These are phyloP conservation scores for Cavenderia fasciculata DNA, from an alignment of 78 protist species.

Conservation along the genomic window DNA sequence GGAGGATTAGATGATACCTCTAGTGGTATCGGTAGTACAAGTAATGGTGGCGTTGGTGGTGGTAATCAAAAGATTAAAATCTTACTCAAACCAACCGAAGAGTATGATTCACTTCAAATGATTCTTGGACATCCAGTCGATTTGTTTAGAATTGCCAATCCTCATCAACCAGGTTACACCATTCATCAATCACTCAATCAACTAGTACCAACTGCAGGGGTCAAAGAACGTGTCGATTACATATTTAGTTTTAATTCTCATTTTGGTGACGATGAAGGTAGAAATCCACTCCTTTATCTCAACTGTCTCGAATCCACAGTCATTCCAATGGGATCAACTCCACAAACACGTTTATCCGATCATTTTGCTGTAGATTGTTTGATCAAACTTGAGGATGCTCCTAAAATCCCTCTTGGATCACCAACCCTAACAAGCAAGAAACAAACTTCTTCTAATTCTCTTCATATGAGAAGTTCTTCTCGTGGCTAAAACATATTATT, in stretches of 20 bases:
- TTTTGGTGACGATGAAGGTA: conserved; percentile 70
- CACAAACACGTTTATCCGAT: conserved; percentile 66
- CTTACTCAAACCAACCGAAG: conserved; percentile 45
- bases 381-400: conserved; percentile 1
- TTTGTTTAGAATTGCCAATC: conserved; percentile 27
- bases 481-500: too few species aligned
- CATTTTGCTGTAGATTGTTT: conserved; percentile 73
- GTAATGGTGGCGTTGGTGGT: not conserved
- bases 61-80: conserved; percentile 38
- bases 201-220: not conserved
- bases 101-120: conserved; percentile 29
- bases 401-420: too few species aligned
- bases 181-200: conserved; percentile 74
- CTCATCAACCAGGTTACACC: conserved; percentile 64
- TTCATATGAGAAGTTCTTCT: too few species aligned
- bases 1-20: too few species aligned
- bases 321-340: conserved; percentile 68
- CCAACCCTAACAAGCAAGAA: too few species aligned
- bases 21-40: not conserved
- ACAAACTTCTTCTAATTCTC: too few species aligned
- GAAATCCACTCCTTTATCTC: conserved; percentile 38
- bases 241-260: conserved; percentile 51
- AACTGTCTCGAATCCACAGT: conserved; percentile 30
- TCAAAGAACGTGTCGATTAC: conserved; percentile 57
- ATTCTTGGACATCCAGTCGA: conserved; percentile 40